Evolutionary conservation across 352 stramenopile genomes (phyloP), one percentile per base, ranked within the genome.

Genomic region (Phytopythium litorale): DNA sequence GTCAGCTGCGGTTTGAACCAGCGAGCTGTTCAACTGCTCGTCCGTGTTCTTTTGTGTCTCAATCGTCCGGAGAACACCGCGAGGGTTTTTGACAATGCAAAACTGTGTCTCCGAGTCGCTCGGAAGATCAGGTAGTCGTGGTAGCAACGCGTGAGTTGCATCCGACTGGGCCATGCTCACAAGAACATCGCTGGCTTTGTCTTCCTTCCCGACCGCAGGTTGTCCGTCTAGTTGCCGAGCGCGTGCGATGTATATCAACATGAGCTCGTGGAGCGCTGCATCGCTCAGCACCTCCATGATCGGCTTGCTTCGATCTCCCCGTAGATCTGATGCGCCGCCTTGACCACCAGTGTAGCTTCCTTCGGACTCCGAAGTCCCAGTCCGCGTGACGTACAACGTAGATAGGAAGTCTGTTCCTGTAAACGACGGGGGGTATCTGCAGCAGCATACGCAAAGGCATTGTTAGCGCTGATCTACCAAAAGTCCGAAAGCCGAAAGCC

Each of bases 111-210:
- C 21, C 51, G 42, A 28, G 21, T 23, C 60, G 62, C 23, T 25
- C 33, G 33, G 0, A 32, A 15, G 6, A 0, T 32, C 23, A 7
- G 3, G 21, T 11, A 12, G 12, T 52, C 42, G 43, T 28, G 71
- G 63, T n/a, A 72, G 15, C 28, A 81, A 48, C 1, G 45, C 64
- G 12, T 60, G 72, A 32, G 78, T 33, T 23, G 73, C 64, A 43
- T 81, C 73, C 7, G 71, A 75, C 28, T 63, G 46, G 3, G 71
- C 68, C 32, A 81, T 58, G 38, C 73, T 81, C 56, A 52, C 55
- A 21, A 76, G 52, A 52, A 28, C 21, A 19, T 32, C 46, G 11
- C 12, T 33, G 23, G 23, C 11, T n/a, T 33, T 12, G 11, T 32
- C 15, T 2, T 16, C 5, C 4, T 52, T 28, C 7, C 7, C 4